These are phyloP conservation scores for Saccharomycopsis sp. DNA, from an alignment of 805 yeast genomes.

Conservation along the genomic window DNA sequence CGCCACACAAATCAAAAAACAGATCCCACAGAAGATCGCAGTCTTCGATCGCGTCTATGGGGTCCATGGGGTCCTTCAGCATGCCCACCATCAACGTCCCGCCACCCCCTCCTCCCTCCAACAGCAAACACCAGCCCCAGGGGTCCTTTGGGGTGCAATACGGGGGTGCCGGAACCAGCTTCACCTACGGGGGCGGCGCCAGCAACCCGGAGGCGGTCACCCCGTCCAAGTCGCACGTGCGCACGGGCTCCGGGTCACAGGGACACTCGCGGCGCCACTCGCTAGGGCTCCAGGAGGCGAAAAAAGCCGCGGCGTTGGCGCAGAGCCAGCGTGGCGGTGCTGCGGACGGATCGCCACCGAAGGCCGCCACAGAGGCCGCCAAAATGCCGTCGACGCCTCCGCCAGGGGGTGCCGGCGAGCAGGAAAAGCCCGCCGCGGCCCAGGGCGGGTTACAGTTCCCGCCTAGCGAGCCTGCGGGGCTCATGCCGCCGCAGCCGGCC, in stretches of 20 bases:
- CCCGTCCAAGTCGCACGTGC: background rate
- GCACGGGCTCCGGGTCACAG: slow-evolving; percentile 14
- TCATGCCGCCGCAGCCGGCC: slow-evolving; percentile 50
- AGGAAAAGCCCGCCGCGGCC: slow-evolving; percentile 26
- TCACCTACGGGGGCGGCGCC: slow-evolving; percentile 12
- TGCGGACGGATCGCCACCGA: slow-evolving; percentile 18
- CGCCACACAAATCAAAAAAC: slow-evolving; percentile 22
- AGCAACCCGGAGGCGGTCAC: background rate
- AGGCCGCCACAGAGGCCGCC: slow-evolving; percentile 15
- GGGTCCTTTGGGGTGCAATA: slow-evolving; percentile 17
- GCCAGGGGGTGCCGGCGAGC: slow-evolving; percentile 8
- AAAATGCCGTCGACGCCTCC: slow-evolving; percentile 20
- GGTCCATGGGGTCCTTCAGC: slow-evolving; percentile 30
- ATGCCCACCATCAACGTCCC: slow-evolving; percentile 19
- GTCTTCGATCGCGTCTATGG: slow-evolving; percentile 33
- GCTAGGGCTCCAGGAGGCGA: slow-evolving; percentile 85
- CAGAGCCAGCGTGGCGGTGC: slow-evolving; percentile 56
- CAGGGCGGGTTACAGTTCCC: slow-evolving; percentile 65
- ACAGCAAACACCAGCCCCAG: slow-evolving; percentile 11
- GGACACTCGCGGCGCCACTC: slow-evolving; percentile 94
- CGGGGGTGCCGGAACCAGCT: slow-evolving; percentile 19
- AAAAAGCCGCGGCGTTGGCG: slow-evolving; percentile 90
- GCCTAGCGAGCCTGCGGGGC: too few species aligned
- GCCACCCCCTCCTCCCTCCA: slow-evolving; percentile 25
- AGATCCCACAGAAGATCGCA: slow-evolving; percentile 44